Evolutionary conservation across 345 rosid genomes (phyloP).

Genomic region (Eucalyptus viminalis): DNA sequence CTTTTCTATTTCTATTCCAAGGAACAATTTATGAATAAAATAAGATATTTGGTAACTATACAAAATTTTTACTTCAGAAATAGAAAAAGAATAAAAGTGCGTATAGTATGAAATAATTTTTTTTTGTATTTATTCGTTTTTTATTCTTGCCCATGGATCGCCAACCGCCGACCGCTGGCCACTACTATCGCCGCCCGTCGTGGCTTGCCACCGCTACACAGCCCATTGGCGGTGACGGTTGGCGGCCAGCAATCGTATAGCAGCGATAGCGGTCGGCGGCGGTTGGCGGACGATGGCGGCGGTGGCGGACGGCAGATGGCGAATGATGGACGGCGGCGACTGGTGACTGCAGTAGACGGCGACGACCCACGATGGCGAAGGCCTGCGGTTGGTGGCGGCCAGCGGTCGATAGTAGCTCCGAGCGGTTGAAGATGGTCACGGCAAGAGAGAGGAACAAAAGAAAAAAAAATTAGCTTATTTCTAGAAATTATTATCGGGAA

Average conservation of each 20-base stretch:
- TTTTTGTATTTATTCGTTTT: too few species aligned
- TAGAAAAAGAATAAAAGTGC: accelerated
- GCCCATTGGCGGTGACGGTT: too few species aligned
- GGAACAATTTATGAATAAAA: too few species aligned
- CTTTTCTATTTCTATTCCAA: accelerated
- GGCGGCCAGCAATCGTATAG: accelerated
- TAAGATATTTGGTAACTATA: accelerated
- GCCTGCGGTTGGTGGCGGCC: accelerated
- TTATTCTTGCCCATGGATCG: accelerated
- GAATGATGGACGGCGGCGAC: accelerated
- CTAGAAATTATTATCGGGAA: accelerated
- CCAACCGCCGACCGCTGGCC: accelerated
- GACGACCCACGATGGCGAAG: accelerated
- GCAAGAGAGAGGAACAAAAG: too few species aligned
- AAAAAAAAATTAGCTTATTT: too few species aligned
- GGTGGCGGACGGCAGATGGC: accelerated
- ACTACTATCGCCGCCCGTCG: accelerated
- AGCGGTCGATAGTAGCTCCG: accelerated
- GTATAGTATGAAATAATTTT: accelerated
- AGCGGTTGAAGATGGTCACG: accelerated
- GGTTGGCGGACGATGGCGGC: accelerated
- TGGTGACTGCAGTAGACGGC: accelerated
- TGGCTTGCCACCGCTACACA: accelerated
- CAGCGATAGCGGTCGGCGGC: accelerated
- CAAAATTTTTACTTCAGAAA: accelerated